Evolutionary conservation across 169 alveolate genomes (phyloP), one percentile per base, ranked within the genome.

Genomic region (Neospora caninum): DNA sequence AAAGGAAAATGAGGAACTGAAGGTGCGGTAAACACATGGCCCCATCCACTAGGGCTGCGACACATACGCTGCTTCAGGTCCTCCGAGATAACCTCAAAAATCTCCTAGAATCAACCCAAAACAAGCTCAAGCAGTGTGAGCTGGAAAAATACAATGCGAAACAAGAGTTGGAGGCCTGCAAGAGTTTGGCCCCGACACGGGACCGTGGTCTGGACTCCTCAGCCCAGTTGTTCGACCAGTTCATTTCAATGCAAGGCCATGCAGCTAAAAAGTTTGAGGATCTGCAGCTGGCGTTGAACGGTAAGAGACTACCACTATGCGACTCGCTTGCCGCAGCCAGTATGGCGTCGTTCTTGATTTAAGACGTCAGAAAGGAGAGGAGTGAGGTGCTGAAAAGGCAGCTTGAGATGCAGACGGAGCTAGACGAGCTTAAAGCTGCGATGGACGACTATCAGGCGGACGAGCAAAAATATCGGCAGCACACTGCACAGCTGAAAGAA

Each of bases 1-100:
- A 25, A 82, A 41, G 39, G 89, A 82, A 41, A 43, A 29, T 31
- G 89, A 82, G 10, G 89, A 42, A 82, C 89, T 82, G 69, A 82
- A 82, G 67, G 89, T 82, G 39, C 6, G n/a, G 41, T 36, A 6
- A 7, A 0, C 58, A 41, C 34, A 43, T 27, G 16, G 73, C n/a
- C 73, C 34, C 16, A 22, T 16, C n/a, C 73, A 64, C 73, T 1
- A 64, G 31, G 73, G 25, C 4, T 0, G 34, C n/a, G 31, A 29
- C 73, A 27, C 31, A 64, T 64, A 27, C 7, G 73, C 25, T 64
- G 73, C 73, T 22, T 1, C 64, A 82, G 89, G 34, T 9, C 31
- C 64, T 41, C 89, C n/a, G 41, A 4, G 89, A 82, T 29, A 82
- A 82, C 38, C 89, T 82, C 38, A 82, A 39, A 36, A 41, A 25